These are phyloP conservation scores for Starmerella geochares DNA, from an alignment of 805 yeast genomes.

Conservation along the genomic window DNA sequence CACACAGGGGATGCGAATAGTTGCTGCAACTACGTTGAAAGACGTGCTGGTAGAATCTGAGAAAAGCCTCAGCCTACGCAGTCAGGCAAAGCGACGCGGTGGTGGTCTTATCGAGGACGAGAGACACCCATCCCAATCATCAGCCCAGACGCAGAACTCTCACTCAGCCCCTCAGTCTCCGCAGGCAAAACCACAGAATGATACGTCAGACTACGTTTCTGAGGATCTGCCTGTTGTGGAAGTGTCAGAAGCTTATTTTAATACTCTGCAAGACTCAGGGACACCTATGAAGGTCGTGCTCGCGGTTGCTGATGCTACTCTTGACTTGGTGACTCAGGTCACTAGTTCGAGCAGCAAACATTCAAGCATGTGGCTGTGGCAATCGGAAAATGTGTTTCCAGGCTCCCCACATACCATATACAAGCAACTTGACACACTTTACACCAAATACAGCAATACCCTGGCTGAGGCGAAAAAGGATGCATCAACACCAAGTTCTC, in stretches of 20 bases:
- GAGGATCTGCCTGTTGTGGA: conserved; percentile 12
- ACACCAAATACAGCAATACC: neutral
- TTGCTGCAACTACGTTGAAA: conserved; percentile 32
- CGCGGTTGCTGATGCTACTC: conserved; percentile 11
- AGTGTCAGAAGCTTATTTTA: conserved; percentile 13
- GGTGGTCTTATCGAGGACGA: neutral
- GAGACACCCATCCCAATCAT: neutral
- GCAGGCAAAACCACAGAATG: neutral
- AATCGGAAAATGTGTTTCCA: neutral
- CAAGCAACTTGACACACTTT: neutral
- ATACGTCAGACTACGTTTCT: neutral
- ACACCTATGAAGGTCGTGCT: conserved; percentile 14
- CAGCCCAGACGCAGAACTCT: neutral
- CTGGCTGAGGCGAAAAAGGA: neutral
- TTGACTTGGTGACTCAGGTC: conserved; percentile 7
- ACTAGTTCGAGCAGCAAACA: conserved; percentile 1
- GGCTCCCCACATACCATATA: conserved; percentile 1
- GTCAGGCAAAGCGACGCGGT: neutral
- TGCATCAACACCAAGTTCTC: neutral
- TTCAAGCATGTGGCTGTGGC: conserved; percentile 8
- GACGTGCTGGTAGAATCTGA: conserved; percentile 21
- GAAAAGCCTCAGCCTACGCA: neutral
- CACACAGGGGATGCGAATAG: conserved; percentile 31
- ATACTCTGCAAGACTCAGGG: conserved; percentile 3
- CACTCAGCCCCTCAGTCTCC: neutral